phyloP scores from a whole-genome alignment of 2,329 filamentous ascomycete species.

The Diaporthe destruens region DNA sequence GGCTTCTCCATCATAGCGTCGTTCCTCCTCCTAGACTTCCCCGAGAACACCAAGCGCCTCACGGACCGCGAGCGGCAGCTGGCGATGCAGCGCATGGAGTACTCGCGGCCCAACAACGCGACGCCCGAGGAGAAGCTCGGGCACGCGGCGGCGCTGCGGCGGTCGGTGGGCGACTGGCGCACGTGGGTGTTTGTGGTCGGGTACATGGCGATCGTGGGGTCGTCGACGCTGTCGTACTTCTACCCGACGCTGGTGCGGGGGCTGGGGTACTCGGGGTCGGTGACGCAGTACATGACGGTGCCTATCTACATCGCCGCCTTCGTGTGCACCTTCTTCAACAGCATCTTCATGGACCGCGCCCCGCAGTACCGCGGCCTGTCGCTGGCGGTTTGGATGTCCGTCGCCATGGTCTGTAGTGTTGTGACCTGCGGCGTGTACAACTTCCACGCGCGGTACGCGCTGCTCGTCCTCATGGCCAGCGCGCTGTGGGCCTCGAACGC shows the following conservation, averaged over 20 bases:
- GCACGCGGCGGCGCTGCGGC: constrained; percentile 45
- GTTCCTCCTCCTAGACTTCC: constrained; percentile 78
- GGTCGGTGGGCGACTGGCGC: constrained; percentile 54
- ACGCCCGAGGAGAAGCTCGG: constrained; percentile 65
- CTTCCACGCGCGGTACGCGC: constrained; percentile 64
- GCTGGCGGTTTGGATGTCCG: constrained; percentile 61
- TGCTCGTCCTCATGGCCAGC: constrained; percentile 68
- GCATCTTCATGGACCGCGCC: constrained; percentile 61
- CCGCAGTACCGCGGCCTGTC: constrained; percentile 61
- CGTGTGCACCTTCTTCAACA: constrained; percentile 59
- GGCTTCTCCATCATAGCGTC: constrained; percentile 66
- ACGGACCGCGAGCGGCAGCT: constrained; percentile 69
- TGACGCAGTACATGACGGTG: constrained; percentile 64
- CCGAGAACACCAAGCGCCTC: constrained; percentile 71
- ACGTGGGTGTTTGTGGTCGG: constrained; percentile 56
- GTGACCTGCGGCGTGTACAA: constrained; percentile 60
- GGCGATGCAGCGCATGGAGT: constrained; percentile 69
- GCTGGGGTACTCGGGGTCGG: constrained; percentile 60
- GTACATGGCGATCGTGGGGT: constrained; percentile 58
- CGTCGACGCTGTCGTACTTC: constrained; percentile 64
- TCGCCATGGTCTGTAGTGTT: constrained; percentile 55
- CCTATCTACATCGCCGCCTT: constrained; percentile 68
- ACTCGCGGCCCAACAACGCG: constrained; percentile 55
- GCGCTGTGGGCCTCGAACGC: constrained; percentile 67
- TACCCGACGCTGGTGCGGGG: constrained; percentile 65